Percentiles rank a stretch among this genome's conserved stretches.
Conservation (phyloP, 495 filamentous ascomycete species). For the Schizothecium vesticola region DNA sequence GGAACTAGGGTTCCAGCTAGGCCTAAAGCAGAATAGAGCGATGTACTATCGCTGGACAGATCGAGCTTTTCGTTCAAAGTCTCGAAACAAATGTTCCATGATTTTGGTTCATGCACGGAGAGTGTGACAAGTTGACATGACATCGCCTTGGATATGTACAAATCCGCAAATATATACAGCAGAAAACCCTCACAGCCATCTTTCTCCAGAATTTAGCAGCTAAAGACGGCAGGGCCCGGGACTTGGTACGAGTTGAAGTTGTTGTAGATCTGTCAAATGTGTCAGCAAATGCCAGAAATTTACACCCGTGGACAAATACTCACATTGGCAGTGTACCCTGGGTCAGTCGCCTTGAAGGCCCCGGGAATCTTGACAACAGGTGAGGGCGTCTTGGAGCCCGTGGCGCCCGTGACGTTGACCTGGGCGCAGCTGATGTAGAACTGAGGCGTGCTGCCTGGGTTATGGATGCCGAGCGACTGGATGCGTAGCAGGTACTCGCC, state of each 20-base stretch:
- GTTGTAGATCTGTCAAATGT: not conserved
- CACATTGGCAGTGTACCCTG: conserved; percentile 47
- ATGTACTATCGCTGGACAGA: too few species aligned
- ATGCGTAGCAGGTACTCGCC: conserved; percentile 61
- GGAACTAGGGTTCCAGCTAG: too few species aligned
- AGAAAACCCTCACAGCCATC: not conserved
- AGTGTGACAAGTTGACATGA: not conserved
- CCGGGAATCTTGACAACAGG: conserved; percentile 50
- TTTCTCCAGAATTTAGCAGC: not conserved
- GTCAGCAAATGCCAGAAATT: not conserved
- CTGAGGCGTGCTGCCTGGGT: conserved; percentile 45
- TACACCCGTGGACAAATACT: not conserved
- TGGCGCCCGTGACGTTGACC: conserved; percentile 50
- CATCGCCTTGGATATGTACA: not conserved
- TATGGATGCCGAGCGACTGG: conserved; percentile 58
- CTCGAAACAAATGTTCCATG: too few species aligned
- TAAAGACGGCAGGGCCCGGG: not conserved
- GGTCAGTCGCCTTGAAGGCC: conserved; percentile 49
- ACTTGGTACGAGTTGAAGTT: not conserved
- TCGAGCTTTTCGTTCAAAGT: too few species aligned
- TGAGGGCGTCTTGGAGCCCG: conserved; percentile 35
- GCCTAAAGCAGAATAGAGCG: too few species aligned
- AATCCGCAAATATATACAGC: not conserved
- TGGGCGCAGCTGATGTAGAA: conserved; percentile 58
- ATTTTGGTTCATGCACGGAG: too few species aligned